A percentile compares a stretch with the other conserved stretches of the same genome.
Evolutionary conservation across 2,329 filamentous ascomycete species (phyloP).

Genomic region (Massarina eburnea): DNA sequence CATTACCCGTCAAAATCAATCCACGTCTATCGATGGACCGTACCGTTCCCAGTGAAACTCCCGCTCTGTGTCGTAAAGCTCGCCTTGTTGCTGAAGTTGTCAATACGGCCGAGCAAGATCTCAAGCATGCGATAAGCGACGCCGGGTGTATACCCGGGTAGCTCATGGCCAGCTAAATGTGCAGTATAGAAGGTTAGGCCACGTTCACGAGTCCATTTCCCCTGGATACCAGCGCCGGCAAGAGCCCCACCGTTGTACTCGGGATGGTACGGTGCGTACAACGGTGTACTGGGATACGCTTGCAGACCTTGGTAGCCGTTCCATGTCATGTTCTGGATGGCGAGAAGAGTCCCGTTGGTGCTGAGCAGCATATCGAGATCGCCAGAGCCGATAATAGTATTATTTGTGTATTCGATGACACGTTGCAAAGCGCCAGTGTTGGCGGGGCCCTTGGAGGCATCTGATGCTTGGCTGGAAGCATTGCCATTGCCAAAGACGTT

Average conservation of each 20-base stretch:
- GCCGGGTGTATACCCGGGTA: slow-evolving; percentile 48
- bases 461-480: slow-evolving; percentile 22
- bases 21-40: not conserved
- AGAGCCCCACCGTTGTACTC: slow-evolving; percentile 44
- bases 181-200: slow-evolving; percentile 51
- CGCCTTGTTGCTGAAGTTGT: slow-evolving; percentile 37
- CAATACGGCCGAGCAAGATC: slow-evolving; percentile 45
- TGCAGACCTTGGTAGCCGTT: slow-evolving; percentile 52
- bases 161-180: slow-evolving; percentile 46
- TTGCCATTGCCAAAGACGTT: slow-evolving; percentile 47
- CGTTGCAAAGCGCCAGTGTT: slow-evolving; percentile 46
- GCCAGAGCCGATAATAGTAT: slow-evolving; percentile 53
- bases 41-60: slow-evolving; percentile 15
- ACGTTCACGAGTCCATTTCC: slow-evolving; percentile 46
- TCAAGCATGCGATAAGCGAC: slow-evolving; percentile 47
- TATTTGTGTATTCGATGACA: slow-evolving; percentile 56
- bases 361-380: slow-evolving; percentile 53
- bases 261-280: slow-evolving; percentile 50
- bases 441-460: slow-evolving; percentile 44
- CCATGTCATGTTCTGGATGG: slow-evolving; percentile 59
- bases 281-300: slow-evolving; percentile 42
- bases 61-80: slow-evolving; percentile 41
- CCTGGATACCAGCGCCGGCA: slow-evolving; percentile 46
- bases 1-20: not conserved
- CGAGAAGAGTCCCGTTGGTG: slow-evolving; percentile 55